Conservation (phyloP, 2,329 filamentous ascomycete species). For the Aspergillus glaucus region DNA sequence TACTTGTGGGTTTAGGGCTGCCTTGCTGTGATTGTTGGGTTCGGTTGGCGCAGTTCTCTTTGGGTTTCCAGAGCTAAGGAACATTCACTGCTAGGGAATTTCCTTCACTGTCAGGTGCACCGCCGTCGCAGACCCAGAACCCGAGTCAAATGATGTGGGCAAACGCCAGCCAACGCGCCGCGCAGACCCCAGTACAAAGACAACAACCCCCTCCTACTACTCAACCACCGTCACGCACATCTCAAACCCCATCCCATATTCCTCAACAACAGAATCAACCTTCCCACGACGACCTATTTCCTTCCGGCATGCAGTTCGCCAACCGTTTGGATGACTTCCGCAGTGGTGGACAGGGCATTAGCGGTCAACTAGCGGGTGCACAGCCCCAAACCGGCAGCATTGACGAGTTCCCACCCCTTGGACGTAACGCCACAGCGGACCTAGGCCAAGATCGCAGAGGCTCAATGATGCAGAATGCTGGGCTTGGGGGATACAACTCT, state of each 20-base stretch:
- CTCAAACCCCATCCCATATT: slow-evolving; percentile 36
- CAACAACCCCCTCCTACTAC: slow-evolving; percentile 42
- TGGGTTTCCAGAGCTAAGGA: slow-evolving; percentile 2
- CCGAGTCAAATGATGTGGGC: slow-evolving; percentile 52
- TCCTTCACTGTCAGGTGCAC: slow-evolving; percentile 53
- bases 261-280: slow-evolving; percentile 40
- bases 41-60: not conserved
- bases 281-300: slow-evolving; percentile 43
- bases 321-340: slow-evolving; percentile 51
- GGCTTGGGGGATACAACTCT: slow-evolving; percentile 35
- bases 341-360: slow-evolving; percentile 50
- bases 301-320: slow-evolving; percentile 45
- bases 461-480: slow-evolving; percentile 46
- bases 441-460: slow-evolving; percentile 45
- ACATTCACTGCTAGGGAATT: slow-evolving; percentile 48
- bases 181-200: slow-evolving; percentile 49
- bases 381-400: slow-evolving; percentile 53
- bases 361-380: slow-evolving; percentile 44
- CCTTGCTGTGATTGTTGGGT: not conserved
- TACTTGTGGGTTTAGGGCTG: not conserved
- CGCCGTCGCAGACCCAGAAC: slow-evolving; percentile 47
- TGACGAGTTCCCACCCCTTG: slow-evolving; percentile 57
- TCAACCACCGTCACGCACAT: slow-evolving; percentile 35
- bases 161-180: slow-evolving; percentile 49
- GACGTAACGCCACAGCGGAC: slow-evolving; percentile 47